Base-by-base conservation (phyloP, 2,329 filamentous ascomycete species). In the Clonostachys solani region DNA sequence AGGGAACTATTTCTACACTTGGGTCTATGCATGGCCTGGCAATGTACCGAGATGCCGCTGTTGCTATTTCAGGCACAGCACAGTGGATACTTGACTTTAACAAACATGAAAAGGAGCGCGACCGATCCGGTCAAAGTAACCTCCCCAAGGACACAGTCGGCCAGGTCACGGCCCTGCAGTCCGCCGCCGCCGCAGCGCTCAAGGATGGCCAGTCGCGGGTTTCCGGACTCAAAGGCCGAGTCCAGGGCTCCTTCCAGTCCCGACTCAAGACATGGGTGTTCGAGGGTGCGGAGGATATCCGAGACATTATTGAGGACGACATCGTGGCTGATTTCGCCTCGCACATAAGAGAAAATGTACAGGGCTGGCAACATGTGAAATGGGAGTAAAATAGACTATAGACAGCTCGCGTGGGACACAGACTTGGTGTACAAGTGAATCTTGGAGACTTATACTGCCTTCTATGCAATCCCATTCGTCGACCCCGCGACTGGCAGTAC, bases 21-120 rank as follows among this genome's bases (percentile, higher is more conserved):
- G 52, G 60, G 42, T 67, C 65, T 0, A 53, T 73, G 40, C 67
- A 73, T 42, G 55, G 52, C 2, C 46, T 72, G 2, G 61, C 62
- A 8, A 53, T 71, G 37, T 59, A 71, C 18, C 66, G 65, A 15
- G 70, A 73, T 43, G 62, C 64, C 1, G 63, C 67, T 0, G 51
- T 50, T 3, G 70, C 68, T 5, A 56, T 61, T 12, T 60, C 59
- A 38, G 52, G 60, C 6, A 50, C 61, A 0, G 53, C 58, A 3
- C 57, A 61, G 29, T 69, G 70, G 62, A 57, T 71, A 4, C 47
- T 65, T 3, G 42, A 51, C 2, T 64, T 64, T 42, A 65, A 66
- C 42, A 65, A 69, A n/a, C 61, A 60, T 6, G 63, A 68, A 46
- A 70, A 65, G 49, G 66, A 68, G 41, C 59, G 65, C 5, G 68